Evolutionary conservation across 75 land plant species (phyloP), one percentile per base, ranked within the genome.

Genomic region (Pinus tabuliformis): DNA sequence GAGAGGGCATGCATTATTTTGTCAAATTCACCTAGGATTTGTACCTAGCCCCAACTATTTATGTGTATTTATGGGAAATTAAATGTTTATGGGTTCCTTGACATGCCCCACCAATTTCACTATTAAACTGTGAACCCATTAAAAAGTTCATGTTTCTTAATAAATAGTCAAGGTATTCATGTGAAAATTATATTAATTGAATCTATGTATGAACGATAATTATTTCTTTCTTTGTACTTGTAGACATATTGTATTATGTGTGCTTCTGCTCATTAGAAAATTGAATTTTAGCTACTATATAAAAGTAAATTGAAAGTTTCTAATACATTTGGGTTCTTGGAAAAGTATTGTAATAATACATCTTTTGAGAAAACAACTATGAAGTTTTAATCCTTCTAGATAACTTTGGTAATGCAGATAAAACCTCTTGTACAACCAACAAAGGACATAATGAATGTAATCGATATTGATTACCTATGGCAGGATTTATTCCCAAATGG

Each of bases 381-480:
- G 5, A 45, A 45, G 70, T 6, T n/a, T n/a, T n/a, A 39, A 57
- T 20, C 30, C 21, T 37, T 58, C 2, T 17, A 12, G 54, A 30
- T 22, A 37, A 17, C 18, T 75, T 70, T 66, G 58, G 22, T 17
- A 11, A 39, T 54, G 64, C 87, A 97, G 99, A 97, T 97, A 81
- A 91, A 87, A 78, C 98, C 99, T 57, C 70, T 97, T 82, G 88
- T 97, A 58, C 82, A 81, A 76, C 98, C 95, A 57, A 95, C 99
- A 59, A 91, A 88, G 78, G 87, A 81, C 58, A 91, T 97, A 79
- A 91, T 92, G 92, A 76, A 72, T 56, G 81, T 92, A 72, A 81
- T 37, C 1, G 74, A 73, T 37, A 73, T 95, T 58, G 65, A 81
- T 4, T 97, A 91, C 65, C 59, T 75, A 54, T 92, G 92, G 94